Evolutionary conservation across 306 rosid species (phyloP).

Genomic region (Pueraria montana): DNA sequence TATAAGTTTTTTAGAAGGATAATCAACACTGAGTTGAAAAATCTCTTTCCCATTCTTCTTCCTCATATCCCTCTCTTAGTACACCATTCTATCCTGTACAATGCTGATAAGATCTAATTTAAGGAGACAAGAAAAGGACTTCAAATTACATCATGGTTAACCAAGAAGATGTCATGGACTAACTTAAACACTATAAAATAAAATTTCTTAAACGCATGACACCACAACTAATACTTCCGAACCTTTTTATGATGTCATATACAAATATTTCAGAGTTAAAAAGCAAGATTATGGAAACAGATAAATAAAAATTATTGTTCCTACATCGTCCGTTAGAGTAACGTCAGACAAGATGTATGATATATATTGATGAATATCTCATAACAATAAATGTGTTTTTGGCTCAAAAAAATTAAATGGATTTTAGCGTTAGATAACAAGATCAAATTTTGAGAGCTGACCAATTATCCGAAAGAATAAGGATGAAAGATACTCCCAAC

Average conservation of each 20-base stretch:
- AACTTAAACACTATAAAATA: background rate
- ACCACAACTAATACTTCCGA: slow-evolving; percentile 20
- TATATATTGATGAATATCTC: slow-evolving; percentile 27
- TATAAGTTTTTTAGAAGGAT: background rate
- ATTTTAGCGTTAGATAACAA: slow-evolving; percentile 5
- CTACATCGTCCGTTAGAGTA: background rate
- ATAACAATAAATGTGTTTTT: background rate
- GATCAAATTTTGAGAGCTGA: slow-evolving; percentile 24
- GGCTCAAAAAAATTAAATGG: slow-evolving; percentile 1
- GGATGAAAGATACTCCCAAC: slow-evolving; percentile 37
- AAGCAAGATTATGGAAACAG: background rate
- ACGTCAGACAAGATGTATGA: slow-evolving; percentile 13
- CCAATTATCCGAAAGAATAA: slow-evolving; percentile 41
- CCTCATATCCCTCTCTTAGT: background rate
- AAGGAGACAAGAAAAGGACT: slow-evolving; percentile 3
- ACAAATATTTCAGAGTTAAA: slow-evolving; percentile 7
- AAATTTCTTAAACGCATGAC: slow-evolving; percentile 23
- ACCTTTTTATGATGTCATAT: background rate
- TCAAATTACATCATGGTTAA: background rate
- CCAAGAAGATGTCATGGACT: slow-evolving; percentile 38
- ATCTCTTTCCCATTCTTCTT: background rate
- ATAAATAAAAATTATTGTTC: slow-evolving; percentile 8
- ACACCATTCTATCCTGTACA: background rate
- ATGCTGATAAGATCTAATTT: slow-evolving; percentile 13
- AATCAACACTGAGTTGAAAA: background rate